A percentile compares a stretch with the other conserved stretches of the same genome.
Conservation (phyloP, 208 protist species). For the Phytomonas sp. region DNA sequence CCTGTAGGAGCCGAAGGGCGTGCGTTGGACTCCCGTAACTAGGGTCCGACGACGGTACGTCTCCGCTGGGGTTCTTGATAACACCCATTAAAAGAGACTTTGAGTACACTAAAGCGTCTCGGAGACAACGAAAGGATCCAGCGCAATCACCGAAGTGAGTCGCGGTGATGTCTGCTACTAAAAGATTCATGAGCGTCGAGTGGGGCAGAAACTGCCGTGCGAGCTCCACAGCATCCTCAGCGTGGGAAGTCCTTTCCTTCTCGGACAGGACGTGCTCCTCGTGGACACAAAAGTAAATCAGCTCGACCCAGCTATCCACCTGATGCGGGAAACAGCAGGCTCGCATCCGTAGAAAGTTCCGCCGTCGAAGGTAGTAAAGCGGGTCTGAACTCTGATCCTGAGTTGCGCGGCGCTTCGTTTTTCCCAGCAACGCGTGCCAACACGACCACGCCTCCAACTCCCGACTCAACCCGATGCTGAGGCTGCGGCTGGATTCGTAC, state of each 20-base stretch:
- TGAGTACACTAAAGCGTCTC: conserved; percentile 23
- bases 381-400: conserved; percentile 27
- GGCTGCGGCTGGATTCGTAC: not conserved
- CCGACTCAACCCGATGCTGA: conserved; percentile 8
- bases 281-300: conserved; percentile 28
- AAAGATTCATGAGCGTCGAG: conserved; percentile 24
- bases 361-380: conserved; percentile 40
- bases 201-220: conserved; percentile 17
- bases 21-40: conserved; percentile 4
- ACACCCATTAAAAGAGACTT: too few species aligned
- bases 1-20: conserved; percentile 35
- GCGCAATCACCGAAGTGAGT: too few species aligned
- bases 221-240: conserved; percentile 20
- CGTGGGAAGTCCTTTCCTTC: conserved; percentile 19
- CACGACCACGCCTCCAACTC: conserved; percentile 54
- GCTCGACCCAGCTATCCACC: conserved; percentile 25
- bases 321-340: conserved; percentile 59
- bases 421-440: conserved; percentile 46
- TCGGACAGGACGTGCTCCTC: conserved; percentile 20
- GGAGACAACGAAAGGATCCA: conserved; percentile 31
- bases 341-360: conserved; percentile 47
- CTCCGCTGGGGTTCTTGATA: too few species aligned
- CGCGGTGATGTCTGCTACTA: conserved; percentile 19
- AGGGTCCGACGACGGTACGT: too few species aligned
- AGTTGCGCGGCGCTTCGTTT: conserved; percentile 22